Evolutionary conservation across 345 rosid genomes (phyloP).

Genomic region (Brassica cretica): DNA sequence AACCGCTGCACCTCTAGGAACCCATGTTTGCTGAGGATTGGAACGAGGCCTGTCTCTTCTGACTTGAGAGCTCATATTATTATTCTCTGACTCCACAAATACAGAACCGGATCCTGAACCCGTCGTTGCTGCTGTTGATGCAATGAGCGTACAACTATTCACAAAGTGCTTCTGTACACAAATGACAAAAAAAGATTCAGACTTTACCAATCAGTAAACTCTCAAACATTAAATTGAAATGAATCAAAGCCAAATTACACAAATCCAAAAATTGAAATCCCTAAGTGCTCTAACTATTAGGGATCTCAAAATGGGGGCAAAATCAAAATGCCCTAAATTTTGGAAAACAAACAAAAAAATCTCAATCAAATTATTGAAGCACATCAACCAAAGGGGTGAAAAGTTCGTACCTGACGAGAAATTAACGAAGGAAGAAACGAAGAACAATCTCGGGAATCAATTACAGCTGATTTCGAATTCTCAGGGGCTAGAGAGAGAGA

Average conservation of each 20-base stretch:
- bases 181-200: background rate
- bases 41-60: slow-evolving; percentile 54
- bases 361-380: background rate
- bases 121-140: slow-evolving; percentile 6
- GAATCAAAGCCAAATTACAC: background rate
- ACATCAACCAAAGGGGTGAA: background rate
- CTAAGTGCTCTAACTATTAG: background rate
- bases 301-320: background rate
- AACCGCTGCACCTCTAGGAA: slow-evolving; percentile 54
- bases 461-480: slow-evolving; percentile 4
- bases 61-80: slow-evolving; percentile 58
- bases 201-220: background rate
- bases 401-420: slow-evolving; percentile 23
- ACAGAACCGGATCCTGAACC: slow-evolving; percentile 29
- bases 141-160: background rate
- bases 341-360: background rate
- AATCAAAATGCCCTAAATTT: background rate
- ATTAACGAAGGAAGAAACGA: slow-evolving; percentile 5
- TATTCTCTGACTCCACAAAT: slow-evolving; percentile 36
- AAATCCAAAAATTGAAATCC: background rate
- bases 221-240: background rate
- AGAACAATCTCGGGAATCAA: slow-evolving; percentile 7
- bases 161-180: background rate
- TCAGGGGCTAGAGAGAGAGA: background rate
- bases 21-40: slow-evolving; percentile 64